Evolutionary conservation across 2,329 filamentous ascomycete genomes (phyloP).

Genomic region (Calonectria pseudoreteaudii): DNA sequence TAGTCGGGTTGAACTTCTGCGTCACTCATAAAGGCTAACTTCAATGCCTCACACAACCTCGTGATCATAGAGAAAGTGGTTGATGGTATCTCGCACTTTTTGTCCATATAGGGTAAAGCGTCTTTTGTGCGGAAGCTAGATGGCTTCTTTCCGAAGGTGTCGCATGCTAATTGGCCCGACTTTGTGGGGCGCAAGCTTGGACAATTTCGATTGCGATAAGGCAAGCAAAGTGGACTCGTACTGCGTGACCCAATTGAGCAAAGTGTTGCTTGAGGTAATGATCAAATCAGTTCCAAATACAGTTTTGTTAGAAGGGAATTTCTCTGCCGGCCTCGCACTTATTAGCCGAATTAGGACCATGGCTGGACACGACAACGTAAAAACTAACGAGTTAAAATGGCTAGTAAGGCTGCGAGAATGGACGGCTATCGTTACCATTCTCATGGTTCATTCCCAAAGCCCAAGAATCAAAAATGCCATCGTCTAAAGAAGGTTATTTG

Average conservation of each 20-base stretch:
- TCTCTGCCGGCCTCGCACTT: neutral
- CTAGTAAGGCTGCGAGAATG: neutral
- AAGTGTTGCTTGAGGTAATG: neutral
- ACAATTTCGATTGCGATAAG: neutral
- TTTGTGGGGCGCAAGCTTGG: neutral
- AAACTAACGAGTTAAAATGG: neutral
- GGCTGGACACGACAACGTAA: neutral
- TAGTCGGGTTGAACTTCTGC: neutral
- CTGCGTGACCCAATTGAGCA: neutral
- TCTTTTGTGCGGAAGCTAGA: neutral
- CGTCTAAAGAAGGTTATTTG: slow-evolving; percentile 29
- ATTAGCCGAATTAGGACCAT: neutral
- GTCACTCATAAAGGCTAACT: neutral
- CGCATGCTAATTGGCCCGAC: neutral
- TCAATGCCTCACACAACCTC: neutral
- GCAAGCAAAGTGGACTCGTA: neutral
- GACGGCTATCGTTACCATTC: neutral
- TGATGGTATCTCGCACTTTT: neutral
- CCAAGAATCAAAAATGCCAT: slow-evolving; percentile 11
- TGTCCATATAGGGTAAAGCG: neutral
- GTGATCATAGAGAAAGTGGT: neutral
- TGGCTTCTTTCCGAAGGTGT: neutral
- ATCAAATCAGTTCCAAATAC: neutral
- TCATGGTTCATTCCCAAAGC: neutral
- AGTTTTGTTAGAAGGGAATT: neutral